Percentiles rank a stretch among this genome's conserved stretches.
Evolutionary conservation across 2,329 filamentous ascomycete species (phyloP).

Genomic region (Fusarium haematococcum): DNA sequence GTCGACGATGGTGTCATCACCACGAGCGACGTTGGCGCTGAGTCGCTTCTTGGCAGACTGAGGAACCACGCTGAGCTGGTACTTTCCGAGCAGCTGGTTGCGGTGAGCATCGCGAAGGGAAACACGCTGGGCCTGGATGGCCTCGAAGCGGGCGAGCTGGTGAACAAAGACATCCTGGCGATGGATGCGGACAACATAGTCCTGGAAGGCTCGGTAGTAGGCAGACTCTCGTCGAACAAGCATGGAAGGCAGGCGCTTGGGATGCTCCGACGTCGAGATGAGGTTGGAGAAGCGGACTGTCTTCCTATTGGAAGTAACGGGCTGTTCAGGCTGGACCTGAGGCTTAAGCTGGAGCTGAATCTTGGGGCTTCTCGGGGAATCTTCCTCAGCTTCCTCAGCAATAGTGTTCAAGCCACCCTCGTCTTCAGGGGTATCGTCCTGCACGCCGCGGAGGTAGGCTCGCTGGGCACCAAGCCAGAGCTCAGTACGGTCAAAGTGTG

Average conservation of each 20-base stretch:
- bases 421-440: conserved; percentile 56
- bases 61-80: conserved; percentile 77
- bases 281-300: conserved; percentile 78
- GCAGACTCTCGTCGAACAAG: conserved; percentile 75
- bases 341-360: conserved; percentile 42
- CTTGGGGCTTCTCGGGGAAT: conserved; percentile 41
- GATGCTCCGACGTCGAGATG: conserved; percentile 57
- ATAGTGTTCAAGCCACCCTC: conserved; percentile 54
- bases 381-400: conserved; percentile 49
- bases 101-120: conserved; percentile 79
- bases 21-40: conserved; percentile 79
- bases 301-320: conserved; percentile 68
- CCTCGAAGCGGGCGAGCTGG: conserved; percentile 86
- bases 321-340: conserved; percentile 30
- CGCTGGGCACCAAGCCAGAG: conserved; percentile 88
- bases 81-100: conserved; percentile 86
- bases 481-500: conserved; percentile 86
- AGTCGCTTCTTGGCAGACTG: conserved; percentile 78
- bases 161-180: conserved; percentile 85
- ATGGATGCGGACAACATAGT: conserved; percentile 74
- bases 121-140: conserved; percentile 84
- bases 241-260: conserved; percentile 64
- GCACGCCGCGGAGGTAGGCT: conserved; percentile 77
- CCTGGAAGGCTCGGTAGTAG: conserved; percentile 89
- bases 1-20: conserved; percentile 72